Conservation (phyloP, 192 early-diverging fungal genomes). For the Coemansia sp. region DNA sequence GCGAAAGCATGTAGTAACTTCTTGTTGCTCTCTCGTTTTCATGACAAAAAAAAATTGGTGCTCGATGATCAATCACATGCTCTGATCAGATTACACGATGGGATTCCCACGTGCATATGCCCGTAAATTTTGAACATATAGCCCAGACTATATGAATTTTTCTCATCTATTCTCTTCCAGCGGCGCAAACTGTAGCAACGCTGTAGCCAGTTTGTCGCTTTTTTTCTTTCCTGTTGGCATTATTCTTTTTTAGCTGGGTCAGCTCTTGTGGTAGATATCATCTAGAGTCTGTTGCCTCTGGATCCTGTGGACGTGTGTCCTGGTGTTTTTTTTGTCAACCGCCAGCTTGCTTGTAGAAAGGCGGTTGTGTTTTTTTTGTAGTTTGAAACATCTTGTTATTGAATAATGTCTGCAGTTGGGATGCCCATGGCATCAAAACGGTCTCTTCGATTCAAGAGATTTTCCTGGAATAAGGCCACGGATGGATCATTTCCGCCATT, state of each 20-base stretch:
- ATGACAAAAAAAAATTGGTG: neutral
- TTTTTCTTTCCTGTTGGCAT: neutral
- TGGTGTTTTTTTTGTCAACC: too few species aligned
- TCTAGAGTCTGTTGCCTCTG: too few species aligned
- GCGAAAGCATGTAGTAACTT: too few species aligned
- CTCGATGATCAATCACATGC: neutral
- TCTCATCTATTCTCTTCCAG: neutral
- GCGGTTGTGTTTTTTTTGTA: neutral
- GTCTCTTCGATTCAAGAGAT: conserved; percentile 53
- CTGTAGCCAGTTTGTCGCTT: neutral
- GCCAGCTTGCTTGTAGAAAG: neutral
- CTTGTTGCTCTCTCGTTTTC: too few species aligned
- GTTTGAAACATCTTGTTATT: neutral
- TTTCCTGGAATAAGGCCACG: conserved; percentile 47
- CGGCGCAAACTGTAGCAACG: neutral
- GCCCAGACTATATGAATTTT: conserved; percentile 4
- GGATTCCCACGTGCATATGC: conserved; percentile 3
- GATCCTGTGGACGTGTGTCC: too few species aligned
- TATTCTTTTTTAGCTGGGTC: too few species aligned
- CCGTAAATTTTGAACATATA: neutral
- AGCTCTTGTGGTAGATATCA: too few species aligned
- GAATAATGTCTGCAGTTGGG: conserved; percentile 32
- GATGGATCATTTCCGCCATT: conserved; percentile 50
- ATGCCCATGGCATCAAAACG: conserved; percentile 35
- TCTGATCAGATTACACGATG: neutral